Evolutionary conservation across 176 grass and related monocot genomes (phyloP).

Genomic region (Dactylis glomerata): DNA sequence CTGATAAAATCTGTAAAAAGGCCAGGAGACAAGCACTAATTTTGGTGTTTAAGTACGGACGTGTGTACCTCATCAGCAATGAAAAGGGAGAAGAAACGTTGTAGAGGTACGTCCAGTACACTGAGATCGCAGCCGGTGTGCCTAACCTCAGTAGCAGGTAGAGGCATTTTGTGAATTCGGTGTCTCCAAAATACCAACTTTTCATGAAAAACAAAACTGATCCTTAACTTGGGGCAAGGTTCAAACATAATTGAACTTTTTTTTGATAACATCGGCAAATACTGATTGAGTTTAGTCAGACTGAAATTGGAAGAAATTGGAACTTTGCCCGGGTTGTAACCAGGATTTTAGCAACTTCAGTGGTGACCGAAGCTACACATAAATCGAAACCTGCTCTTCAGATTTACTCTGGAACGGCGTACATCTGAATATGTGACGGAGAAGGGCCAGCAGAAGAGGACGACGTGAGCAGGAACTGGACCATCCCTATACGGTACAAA

Average conservation of each 20-base stretch:
- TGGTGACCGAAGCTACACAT: too few species aligned
- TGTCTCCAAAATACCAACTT: not conserved
- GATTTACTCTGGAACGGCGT: not conserved
- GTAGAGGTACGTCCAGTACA: not conserved
- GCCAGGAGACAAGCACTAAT: constrained; percentile 37
- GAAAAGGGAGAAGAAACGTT: constrained; percentile 1
- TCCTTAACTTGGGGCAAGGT: not conserved
- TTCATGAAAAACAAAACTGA: not conserved
- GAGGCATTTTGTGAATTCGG: not conserved
- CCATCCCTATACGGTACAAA: not conserved
- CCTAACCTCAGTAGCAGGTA: not conserved
- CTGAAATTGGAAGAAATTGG: too few species aligned
- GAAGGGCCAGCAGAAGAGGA: not conserved
- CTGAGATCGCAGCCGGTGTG: not conserved
- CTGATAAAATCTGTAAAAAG: not conserved
- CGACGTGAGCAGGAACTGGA: constrained; percentile 15
- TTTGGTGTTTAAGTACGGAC: constrained; percentile 2
- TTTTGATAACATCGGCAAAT: too few species aligned
- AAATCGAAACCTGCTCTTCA: too few species aligned
- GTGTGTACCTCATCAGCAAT: constrained; percentile 10
- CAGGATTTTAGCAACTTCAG: too few species aligned
- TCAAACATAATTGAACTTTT: too few species aligned
- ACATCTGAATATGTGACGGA: constrained; percentile 7
- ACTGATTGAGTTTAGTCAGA: too few species aligned
- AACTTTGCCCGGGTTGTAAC: too few species aligned